Percentiles rank a stretch among this genome's conserved stretches.
phyloP scores from a whole-genome alignment of 2,329 filamentous ascomycete genomes.

The Scedosporium dehoogii region DNA sequence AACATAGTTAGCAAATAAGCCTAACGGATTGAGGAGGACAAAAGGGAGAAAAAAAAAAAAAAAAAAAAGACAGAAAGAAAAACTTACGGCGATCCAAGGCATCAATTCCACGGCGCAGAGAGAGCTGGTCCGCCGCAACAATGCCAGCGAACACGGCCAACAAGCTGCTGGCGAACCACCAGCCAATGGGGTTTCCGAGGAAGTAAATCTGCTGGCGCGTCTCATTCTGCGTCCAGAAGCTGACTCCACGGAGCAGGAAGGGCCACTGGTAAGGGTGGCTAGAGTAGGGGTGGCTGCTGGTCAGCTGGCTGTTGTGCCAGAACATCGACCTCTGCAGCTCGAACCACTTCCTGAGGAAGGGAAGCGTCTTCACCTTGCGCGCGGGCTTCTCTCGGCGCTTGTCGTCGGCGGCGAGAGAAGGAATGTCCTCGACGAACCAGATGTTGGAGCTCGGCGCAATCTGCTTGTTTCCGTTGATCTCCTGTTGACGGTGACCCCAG shows the following conservation, averaged over 20 bases:
- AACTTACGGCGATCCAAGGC: conserved; percentile 84
- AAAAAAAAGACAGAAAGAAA: too few species aligned
- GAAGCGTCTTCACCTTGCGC: conserved; percentile 69
- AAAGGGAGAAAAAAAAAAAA: background rate
- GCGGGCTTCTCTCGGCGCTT: conserved; percentile 65
- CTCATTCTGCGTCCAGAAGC: conserved; percentile 97
- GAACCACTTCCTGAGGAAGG: conserved; percentile 90
- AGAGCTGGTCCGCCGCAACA: conserved; percentile 84
- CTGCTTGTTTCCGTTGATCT: conserved; percentile 99
- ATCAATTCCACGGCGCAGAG: conserved; percentile 84
- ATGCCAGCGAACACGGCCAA: conserved; percentile 91
- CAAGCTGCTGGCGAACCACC: conserved; percentile 91
- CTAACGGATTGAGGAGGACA: background rate
- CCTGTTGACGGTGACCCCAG: conserved; percentile 94
- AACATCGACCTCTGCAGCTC: conserved; percentile 98
- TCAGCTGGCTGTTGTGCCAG: conserved; percentile 97
- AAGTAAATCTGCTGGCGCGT: conserved; percentile 98
- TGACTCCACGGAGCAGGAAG: conserved; percentile 91
- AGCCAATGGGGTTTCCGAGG: conserved; percentile 89
- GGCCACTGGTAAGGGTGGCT: conserved; percentile 96
- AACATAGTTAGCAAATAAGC: conserved; percentile 18
- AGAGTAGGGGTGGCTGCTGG: conserved; percentile 91
- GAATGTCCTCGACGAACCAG: conserved; percentile 87
- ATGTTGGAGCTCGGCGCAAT: conserved; percentile 80
- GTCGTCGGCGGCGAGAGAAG: conserved; percentile 63